Conservation (phyloP, 352 stramenopile genomes). For the Globisporangium barbulae region DNA sequence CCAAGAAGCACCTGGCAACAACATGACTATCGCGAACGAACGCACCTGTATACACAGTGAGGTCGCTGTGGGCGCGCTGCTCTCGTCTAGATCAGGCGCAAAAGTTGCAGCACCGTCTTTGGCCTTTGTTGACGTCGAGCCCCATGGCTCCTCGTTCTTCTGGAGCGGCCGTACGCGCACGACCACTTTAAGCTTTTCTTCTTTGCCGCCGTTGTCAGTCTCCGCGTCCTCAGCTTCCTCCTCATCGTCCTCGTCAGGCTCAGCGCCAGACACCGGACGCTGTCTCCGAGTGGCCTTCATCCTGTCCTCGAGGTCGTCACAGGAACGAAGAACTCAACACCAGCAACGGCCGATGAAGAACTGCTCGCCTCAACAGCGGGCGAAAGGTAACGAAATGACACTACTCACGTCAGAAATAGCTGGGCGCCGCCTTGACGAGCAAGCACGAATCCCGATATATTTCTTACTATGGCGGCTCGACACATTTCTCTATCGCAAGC, state of each 20-base stretch:
- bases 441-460: background rate
- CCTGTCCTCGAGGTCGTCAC: background rate
- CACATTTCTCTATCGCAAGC: background rate
- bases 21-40: background rate
- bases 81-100: background rate
- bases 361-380: background rate
- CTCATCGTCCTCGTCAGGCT: background rate
- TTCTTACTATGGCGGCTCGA: background rate
- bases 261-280: background rate
- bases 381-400: background rate
- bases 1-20: background rate
- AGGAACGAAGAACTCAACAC: background rate
- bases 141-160: slow-evolving; percentile 45
- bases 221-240: background rate
- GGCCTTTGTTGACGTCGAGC: background rate
- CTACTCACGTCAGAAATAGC: background rate
- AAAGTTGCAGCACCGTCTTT: background rate
- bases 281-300: slow-evolving; percentile 12
- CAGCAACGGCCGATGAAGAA: background rate
- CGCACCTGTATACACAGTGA: slow-evolving; percentile 37
- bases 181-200: slow-evolving; percentile 65
- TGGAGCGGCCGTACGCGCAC: slow-evolving; percentile 54
- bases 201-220: slow-evolving; percentile 10
- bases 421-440: background rate
- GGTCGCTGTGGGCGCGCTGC: background rate